phyloP scores from a whole-genome alignment of 371 early-diverging fungal genomes.

The Mucor irregularis region DNA sequence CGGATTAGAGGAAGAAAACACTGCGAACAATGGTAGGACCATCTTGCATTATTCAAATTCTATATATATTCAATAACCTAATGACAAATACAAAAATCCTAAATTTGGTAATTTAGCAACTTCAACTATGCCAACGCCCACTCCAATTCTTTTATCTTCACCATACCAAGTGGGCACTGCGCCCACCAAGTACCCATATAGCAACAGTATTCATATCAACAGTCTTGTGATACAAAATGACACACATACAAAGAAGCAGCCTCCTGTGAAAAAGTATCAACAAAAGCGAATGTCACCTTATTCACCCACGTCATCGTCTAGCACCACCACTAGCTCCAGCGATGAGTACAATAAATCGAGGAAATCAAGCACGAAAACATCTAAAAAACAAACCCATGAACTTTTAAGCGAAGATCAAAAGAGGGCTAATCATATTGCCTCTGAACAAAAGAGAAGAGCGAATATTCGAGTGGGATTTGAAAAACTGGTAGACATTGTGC shows the following conservation, averaged over 20 bases:
- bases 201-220: constrained; percentile 13
- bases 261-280: background rate
- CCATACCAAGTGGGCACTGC: background rate
- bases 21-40: background rate
- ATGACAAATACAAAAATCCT: background rate
- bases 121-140: background rate
- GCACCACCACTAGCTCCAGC: background rate
- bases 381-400: constrained; percentile 44
- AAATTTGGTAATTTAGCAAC: background rate
- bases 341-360: background rate
- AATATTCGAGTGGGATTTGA: constrained; percentile 82
- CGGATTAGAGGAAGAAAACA: constrained; percentile 6
- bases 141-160: background rate
- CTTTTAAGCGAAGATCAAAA: constrained; percentile 86
- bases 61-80: background rate
- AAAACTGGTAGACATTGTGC: constrained; percentile 76
- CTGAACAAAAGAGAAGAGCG: constrained; percentile 84
- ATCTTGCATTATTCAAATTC: too few relatives aligned
- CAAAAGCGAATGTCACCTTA: constrained; percentile 3
- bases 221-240: background rate
- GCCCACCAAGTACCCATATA: background rate
- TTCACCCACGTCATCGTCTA: constrained; percentile 1
- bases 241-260: too few relatives aligned
- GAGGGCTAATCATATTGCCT: constrained; percentile 89
- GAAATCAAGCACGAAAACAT: background rate